A percentile compares a stretch with the other conserved stretches of the same genome.
phyloP scores from a whole-genome alignment of 441 rosid species.

The Pelargonium myrrhifolium region DNA sequence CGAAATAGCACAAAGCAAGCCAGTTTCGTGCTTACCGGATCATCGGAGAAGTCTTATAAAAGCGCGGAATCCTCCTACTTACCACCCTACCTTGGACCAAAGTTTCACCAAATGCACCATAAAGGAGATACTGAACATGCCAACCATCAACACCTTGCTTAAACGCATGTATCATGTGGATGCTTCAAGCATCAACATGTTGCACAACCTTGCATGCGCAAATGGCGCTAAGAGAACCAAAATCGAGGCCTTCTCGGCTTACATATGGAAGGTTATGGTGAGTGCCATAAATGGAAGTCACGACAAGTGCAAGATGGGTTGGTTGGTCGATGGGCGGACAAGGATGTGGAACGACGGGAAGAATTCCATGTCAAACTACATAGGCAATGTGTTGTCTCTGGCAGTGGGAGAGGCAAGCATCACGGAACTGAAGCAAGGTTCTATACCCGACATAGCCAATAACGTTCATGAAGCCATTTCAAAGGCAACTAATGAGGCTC shows the following conservation, averaged over 20 bases:
- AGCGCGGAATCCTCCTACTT: conserved; percentile 51
- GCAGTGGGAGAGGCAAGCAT: conserved; percentile 54
- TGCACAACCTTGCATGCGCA: conserved; percentile 47
- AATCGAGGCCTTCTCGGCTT: conserved; percentile 83
- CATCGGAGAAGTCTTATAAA: conserved; percentile 44
- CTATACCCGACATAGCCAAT: conserved; percentile 47
- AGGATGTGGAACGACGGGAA: conserved; percentile 26
- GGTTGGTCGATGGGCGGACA: conserved; percentile 71
- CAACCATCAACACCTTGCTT: conserved; percentile 31
- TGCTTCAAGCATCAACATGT: conserved; percentile 35
- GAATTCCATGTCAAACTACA: conserved; percentile 45
- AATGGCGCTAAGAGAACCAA: conserved; percentile 50
- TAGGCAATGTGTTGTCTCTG: conserved; percentile 64
- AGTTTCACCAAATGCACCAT: conserved; percentile 51
- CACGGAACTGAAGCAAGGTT: conserved; percentile 38
- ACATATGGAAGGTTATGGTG: conserved; percentile 70
- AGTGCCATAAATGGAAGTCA: conserved; percentile 33
- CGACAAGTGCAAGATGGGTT: conserved; percentile 69
- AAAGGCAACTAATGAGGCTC: conserved; percentile 45
- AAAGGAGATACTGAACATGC: conserved; percentile 56
- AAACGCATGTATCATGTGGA: conserved; percentile 71
- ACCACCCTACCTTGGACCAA: conserved; percentile 45
- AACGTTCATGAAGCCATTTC: conserved; percentile 49
- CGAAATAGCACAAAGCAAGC: conserved; percentile 44
- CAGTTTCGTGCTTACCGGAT: conserved; percentile 53